Conservation (phyloP, 164 flowering plant genomes). For the Nymphaea colorata region DNA sequence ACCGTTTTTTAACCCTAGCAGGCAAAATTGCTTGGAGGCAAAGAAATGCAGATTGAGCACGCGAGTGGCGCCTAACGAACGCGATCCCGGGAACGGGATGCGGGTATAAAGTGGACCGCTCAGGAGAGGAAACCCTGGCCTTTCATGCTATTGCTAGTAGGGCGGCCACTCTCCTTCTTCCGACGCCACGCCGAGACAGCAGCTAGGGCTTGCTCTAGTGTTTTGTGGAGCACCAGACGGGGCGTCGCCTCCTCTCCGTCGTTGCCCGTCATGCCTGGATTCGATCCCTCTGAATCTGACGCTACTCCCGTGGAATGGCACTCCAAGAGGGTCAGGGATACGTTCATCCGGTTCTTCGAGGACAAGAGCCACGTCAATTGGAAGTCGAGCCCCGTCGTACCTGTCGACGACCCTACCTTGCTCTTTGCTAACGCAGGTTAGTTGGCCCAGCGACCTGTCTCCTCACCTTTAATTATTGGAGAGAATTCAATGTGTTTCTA, state of each 20-base stretch:
- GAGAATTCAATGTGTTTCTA: neutral
- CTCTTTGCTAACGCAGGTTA: constrained; percentile 93
- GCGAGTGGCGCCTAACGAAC: neutral
- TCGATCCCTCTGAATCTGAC: constrained; percentile 3
- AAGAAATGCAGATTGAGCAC: neutral
- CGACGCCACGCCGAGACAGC: neutral
- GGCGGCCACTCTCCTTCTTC: neutral
- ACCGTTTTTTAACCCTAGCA: no score
- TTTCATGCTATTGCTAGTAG: neutral
- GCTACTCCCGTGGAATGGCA: constrained; percentile 44
- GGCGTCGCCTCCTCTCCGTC: neutral
- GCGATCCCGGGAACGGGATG: neutral
- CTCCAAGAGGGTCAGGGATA: constrained; percentile 59
- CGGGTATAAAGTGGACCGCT: neutral
- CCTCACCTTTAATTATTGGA: neutral
- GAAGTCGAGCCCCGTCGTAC: constrained; percentile 91
- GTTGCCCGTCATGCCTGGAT: constrained; percentile 11
- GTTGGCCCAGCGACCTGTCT: neutral
- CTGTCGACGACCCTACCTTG: constrained; percentile 80
- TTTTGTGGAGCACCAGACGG: neutral
- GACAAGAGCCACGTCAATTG: constrained; percentile 54
- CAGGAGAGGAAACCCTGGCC: neutral
- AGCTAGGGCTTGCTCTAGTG: constrained; percentile 7
- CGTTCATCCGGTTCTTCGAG: constrained; percentile 63
- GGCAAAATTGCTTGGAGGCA: no score